Evolutionary conservation across 1,139 yeast genomes (phyloP), one percentile per base, ranked within the genome.

Genomic region (Trichomonascaceae sp.): DNA sequence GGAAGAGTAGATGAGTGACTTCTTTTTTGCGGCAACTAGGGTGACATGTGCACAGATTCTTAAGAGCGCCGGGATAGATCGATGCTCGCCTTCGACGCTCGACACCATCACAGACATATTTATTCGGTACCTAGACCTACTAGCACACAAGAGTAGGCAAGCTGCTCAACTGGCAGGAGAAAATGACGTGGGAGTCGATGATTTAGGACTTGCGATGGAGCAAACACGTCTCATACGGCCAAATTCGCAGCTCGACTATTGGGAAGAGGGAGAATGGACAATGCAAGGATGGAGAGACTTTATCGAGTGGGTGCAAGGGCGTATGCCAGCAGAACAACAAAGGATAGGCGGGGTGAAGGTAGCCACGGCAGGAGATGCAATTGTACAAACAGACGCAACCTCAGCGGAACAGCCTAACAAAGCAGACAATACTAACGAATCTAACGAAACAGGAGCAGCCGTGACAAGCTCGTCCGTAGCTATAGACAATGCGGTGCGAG

Each of bases 51-150:
- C 77, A 17, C 93, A 68, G 57, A 60, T 79, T 13, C 62, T 81
- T 33, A 69, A 80, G 38, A 69, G 82, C 0, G 65, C 72, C 14
- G 93, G 93, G 1, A 76, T 80, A 44, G 93, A 80, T 45, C 65
- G 74, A 43, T 71, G 82, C 41, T 62, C 72, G 30, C 78, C 82
- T 1, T 59, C 69, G 5, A 66, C 76, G 5, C 59, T 80, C 9
- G 78, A 77, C 48, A 63, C 71, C 3, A 43, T 77, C 20, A 72
- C 85, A 1, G 89, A 78, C 43, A 43, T 80, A 4, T 67, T 74
- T 47, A 57, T 76, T 13, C 66, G 74, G 30, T 74, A 71, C 48
- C 51, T 80, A 26, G 56, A 57, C 30, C 54, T 69, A 22, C 50
- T 79, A 23, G 56, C 71, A 2, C 39, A 52, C 5, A 67, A 65